These are phyloP conservation scores for Pulicaria dysenterica DNA, from an alignment of 129 eudicot species.

Conservation along the genomic window DNA sequence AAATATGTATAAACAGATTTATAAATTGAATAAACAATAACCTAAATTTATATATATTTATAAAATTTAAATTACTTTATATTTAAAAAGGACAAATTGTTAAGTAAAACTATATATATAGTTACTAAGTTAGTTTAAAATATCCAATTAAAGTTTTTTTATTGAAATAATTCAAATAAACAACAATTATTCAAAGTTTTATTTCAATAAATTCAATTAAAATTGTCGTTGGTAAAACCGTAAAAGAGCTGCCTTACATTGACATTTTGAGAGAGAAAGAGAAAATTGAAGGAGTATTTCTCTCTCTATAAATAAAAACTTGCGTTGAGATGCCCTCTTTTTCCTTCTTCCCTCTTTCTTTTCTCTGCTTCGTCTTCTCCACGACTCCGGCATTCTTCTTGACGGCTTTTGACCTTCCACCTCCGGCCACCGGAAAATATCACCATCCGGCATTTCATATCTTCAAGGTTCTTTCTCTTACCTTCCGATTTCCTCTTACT, in stretches of 20 bases:
- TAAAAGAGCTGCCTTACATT: constrained; percentile 33
- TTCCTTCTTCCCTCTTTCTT: constrained; percentile 37
- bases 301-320: constrained; percentile 42
- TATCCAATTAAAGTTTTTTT: too few relatives aligned
- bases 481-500: background rate
- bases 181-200: too few relatives aligned
- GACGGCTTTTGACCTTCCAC: constrained; percentile 18
- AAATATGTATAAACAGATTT: too few relatives aligned
- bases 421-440: constrained; percentile 27
- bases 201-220: constrained; percentile 1
- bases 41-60: too few relatives aligned
- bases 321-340: constrained; percentile 40
- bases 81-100: too few relatives aligned
- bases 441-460: constrained; percentile 34
- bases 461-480: constrained; percentile 38
- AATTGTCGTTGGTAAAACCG: constrained; percentile 8
- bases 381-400: constrained; percentile 39
- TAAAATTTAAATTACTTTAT: too few relatives aligned
- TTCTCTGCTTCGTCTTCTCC: constrained; percentile 23
- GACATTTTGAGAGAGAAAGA: constrained; percentile 15
- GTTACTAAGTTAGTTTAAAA: too few relatives aligned
- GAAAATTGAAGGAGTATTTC: constrained; percentile 24
- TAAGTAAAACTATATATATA: too few relatives aligned
- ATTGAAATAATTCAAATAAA: too few relatives aligned
- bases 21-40: too few relatives aligned